phyloP scores from a whole-genome alignment of 495 filamentous ascomycete species.

The Opeltia flavorubescens region DNA sequence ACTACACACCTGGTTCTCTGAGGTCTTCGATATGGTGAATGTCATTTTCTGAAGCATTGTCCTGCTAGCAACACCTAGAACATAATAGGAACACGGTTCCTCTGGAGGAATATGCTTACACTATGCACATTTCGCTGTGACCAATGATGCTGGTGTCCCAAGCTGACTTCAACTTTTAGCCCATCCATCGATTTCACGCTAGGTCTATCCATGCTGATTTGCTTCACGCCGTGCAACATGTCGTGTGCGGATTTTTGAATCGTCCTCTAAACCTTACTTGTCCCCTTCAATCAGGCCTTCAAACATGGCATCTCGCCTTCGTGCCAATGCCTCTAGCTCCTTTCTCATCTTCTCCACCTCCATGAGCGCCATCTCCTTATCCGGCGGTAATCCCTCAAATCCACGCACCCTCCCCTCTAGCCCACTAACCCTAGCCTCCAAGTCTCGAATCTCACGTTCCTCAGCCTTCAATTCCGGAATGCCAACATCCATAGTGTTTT shows the following conservation, averaged over 20 bases:
- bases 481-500: background rate
- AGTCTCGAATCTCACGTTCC: constrained; percentile 34
- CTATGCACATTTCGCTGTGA: no score
- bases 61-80: no score
- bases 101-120: no score
- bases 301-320: constrained; percentile 46
- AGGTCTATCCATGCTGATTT: background rate
- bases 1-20: no score
- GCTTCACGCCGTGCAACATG: no score
- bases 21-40: no score
- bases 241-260: no score
- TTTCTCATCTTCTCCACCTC: constrained; percentile 44
- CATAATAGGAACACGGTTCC: no score
- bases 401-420: constrained; percentile 42
- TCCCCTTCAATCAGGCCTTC: constrained; percentile 21
- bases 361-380: constrained; percentile 45
- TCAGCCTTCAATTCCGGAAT: constrained; percentile 23
- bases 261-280: background rate
- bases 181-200: background rate
- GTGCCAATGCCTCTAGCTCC: constrained; percentile 38
- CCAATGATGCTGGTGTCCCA: background rate
- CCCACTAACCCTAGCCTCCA: constrained; percentile 36
- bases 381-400: constrained; percentile 49
- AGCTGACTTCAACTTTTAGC: background rate
- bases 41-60: no score